Conservation (phyloP, 73 alveolate species). For the Paramecium tetraurelia region DNA sequence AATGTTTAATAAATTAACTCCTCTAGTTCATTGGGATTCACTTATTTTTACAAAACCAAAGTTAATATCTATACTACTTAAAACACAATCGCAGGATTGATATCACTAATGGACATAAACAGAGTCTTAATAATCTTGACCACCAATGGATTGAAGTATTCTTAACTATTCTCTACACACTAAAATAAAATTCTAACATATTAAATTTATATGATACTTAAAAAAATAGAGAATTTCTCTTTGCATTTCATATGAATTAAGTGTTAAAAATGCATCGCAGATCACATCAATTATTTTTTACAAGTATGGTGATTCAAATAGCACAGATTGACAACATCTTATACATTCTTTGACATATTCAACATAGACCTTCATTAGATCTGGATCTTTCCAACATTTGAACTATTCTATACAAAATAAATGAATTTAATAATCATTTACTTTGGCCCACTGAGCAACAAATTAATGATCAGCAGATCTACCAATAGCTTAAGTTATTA, state of each 20-base stretch:
- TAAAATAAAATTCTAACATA: not conserved
- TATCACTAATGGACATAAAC: not conserved
- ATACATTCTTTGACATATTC: not conserved
- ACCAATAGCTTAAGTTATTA: not conserved
- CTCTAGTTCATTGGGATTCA: not conserved
- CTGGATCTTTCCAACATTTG: slow-evolving; percentile 26
- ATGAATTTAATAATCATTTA: not conserved
- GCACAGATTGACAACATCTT: not conserved
- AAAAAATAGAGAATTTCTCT: not conserved
- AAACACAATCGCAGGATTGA: not conserved
- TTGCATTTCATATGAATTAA: slow-evolving; percentile 25
- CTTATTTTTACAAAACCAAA: not conserved
- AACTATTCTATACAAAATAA: not conserved
- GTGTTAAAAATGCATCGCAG: not conserved
- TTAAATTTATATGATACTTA: not conserved
- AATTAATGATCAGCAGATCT: not conserved
- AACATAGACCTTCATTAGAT: slow-evolving; percentile 3
- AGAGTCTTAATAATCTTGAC: not conserved
- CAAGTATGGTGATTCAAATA: not conserved
- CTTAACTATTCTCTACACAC: not conserved
- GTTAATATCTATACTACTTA: not conserved
- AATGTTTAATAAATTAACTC: not conserved
- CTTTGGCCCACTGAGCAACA: not conserved
- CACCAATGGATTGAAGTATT: not conserved
- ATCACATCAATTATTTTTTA: not conserved